Percentiles rank a stretch among this genome's conserved stretches.
Evolutionary conservation across 805 yeast genomes (phyloP).

Genomic region (Jamesozyma gamospora): DNA sequence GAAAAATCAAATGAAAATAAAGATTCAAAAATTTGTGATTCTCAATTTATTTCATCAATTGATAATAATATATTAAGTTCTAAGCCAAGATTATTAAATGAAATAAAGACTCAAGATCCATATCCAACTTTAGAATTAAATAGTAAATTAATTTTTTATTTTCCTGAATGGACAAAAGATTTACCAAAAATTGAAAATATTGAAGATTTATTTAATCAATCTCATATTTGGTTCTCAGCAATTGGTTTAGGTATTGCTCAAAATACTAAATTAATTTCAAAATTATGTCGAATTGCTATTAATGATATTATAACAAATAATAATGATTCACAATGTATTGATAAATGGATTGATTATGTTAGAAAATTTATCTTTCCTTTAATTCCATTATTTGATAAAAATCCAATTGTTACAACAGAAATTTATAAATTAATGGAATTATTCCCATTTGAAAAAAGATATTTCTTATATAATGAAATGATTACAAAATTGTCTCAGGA

Average conservation of each 20-base stretch:
- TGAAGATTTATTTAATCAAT: conserved; percentile 34
- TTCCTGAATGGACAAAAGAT: conserved; percentile 38
- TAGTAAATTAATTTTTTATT: conserved; percentile 32
- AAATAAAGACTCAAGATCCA: conserved; percentile 10
- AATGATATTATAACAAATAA: conserved; percentile 26
- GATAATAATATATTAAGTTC: conserved; percentile 13
- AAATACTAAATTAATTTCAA: conserved; percentile 40
- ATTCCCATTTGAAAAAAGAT: conserved; percentile 56
- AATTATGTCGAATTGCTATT: conserved; percentile 52
- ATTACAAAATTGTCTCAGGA: conserved; percentile 47
- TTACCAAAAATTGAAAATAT: conserved; percentile 32
- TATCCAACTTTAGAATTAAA: conserved; percentile 8
- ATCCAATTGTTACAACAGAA: conserved; percentile 51
- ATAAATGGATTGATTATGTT: conserved; percentile 49
- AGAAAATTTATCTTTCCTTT: conserved; percentile 62
- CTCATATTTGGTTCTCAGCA: conserved; percentile 24
- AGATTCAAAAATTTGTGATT: background rate
- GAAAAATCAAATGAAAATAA: background rate
- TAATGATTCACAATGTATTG: conserved; percentile 10
- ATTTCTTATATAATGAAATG: conserved; percentile 73
- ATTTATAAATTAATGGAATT: conserved; percentile 44
- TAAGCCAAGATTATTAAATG: conserved; percentile 12
- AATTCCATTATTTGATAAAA: conserved; percentile 41
- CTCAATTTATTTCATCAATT: conserved; percentile 4
- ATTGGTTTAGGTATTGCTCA: conserved; percentile 47